Evolutionary conservation across 495 filamentous ascomycete species (phyloP).

Genomic region (Tetracladium marchalianum): DNA sequence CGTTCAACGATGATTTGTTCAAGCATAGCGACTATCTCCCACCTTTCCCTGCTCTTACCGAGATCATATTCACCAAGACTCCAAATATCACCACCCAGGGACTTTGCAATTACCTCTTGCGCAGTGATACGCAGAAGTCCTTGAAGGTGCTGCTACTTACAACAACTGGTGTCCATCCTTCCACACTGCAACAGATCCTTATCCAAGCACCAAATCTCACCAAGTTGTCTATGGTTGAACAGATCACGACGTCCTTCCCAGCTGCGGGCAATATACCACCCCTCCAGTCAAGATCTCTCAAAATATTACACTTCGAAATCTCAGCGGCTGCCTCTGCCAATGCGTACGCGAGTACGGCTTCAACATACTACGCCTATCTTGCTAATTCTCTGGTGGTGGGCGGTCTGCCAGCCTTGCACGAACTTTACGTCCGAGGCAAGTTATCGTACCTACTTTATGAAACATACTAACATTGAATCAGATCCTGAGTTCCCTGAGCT

Average conservation of each 20-base stretch:
- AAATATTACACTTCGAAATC: constrained; percentile 74
- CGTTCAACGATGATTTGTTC: constrained; percentile 70
- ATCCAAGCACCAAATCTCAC: constrained; percentile 48
- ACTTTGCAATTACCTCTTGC: constrained; percentile 51
- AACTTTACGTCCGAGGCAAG: constrained; percentile 64
- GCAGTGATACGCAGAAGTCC: constrained; percentile 25
- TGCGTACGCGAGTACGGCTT: constrained; percentile 47
- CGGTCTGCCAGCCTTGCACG: constrained; percentile 57
- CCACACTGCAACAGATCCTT: constrained; percentile 54
- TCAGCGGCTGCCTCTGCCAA: constrained; percentile 43
- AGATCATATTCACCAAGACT: constrained; percentile 55
- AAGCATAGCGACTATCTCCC: constrained; percentile 47
- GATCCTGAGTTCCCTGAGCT: constrained; percentile 69
- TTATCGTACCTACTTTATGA: background rate
- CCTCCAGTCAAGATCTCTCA: constrained; percentile 55
- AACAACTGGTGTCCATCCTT: constrained; percentile 55
- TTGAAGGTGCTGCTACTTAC: constrained; percentile 54
- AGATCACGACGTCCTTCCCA: constrained; percentile 57
- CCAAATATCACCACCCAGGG: constrained; percentile 63
- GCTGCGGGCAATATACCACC: constrained; percentile 43
- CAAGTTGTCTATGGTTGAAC: constrained; percentile 55
- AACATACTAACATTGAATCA: background rate
- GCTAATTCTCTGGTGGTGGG: constrained; percentile 67
- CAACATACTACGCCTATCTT: constrained; percentile 81
- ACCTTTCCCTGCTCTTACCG: constrained; percentile 59